These are phyloP conservation scores for Vachellia pachyceras DNA, from an alignment of 306 rosid species.

Conservation along the genomic window DNA sequence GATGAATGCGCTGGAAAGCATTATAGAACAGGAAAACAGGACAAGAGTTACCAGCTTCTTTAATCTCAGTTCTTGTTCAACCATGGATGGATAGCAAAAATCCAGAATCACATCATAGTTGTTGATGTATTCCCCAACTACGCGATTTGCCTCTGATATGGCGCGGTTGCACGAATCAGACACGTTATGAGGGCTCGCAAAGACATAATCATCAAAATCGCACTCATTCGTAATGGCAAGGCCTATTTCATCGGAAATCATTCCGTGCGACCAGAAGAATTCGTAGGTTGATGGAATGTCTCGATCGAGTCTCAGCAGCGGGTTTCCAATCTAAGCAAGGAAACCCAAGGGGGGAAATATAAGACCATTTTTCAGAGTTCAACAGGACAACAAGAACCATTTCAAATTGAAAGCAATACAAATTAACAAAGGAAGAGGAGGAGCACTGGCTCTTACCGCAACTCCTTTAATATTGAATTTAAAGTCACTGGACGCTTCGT, in stretches of 20 bases:
- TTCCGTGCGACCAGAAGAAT: slow-evolving; percentile 91
- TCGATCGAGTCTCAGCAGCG: slow-evolving; percentile 73
- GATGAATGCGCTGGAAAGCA: not conserved
- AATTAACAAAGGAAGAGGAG: not conserved
- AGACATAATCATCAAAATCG: slow-evolving; percentile 67
- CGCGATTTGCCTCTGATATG: slow-evolving; percentile 48
- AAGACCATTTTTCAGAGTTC: slow-evolving; percentile 20
- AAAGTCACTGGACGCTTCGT: slow-evolving; percentile 65
- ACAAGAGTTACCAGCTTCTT: slow-evolving; percentile 56
- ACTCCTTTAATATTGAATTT: slow-evolving; percentile 91
- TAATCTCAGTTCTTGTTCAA: slow-evolving; percentile 80
- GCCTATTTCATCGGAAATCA: slow-evolving; percentile 90
- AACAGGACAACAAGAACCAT: not conserved
- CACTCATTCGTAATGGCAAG: slow-evolving; percentile 69
- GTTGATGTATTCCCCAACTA: slow-evolving; percentile 70
- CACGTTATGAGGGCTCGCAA: slow-evolving; percentile 55
- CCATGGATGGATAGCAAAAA: slow-evolving; percentile 85
- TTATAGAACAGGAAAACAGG: not conserved
- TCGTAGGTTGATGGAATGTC: slow-evolving; percentile 77
- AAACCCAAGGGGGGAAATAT: slow-evolving; percentile 4
- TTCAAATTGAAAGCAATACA: not conserved
- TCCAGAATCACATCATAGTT: slow-evolving; percentile 82
- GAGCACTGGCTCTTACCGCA: slow-evolving; percentile 60
- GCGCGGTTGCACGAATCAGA: slow-evolving; percentile 60
- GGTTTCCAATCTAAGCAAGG: slow-evolving; percentile 81